Base-by-base conservation (phyloP, 1,284 basidiomycete genomes). In the Ceratobasidium theobromae region DNA sequence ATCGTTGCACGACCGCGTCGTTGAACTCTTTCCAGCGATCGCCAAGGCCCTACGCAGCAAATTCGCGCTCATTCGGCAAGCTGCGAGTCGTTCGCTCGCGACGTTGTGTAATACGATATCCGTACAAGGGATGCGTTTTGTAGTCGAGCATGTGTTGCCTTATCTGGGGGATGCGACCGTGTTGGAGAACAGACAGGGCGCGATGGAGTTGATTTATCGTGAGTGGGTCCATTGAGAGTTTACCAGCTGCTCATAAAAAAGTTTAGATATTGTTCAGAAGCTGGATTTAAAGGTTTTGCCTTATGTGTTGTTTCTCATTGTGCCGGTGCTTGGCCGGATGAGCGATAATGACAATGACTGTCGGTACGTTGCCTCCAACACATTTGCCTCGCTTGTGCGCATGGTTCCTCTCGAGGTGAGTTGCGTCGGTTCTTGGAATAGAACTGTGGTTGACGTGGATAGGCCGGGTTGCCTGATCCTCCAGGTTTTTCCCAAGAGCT, bases 361-460 rank as follows among this genome's bases (percentile, higher is more conserved):
- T 52, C 88, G 97, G 21, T 86, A 96, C 40, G 87, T 94, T 4
- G 90, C 97, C 0, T 98, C 97, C 6, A 95, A 95, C 73, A 97
- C 95, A 0, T 99, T 99, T 75, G 97, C 97, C 0, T 91, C 93
- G 1, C 80, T 99, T n/a, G 92, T 99, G 72, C 98, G 99, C 81
- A 96, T 99, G 89, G 94, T 99, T 4, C 97, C 97, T 3, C 82
- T 99, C 0, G 97, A 99, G 83, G 92, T 93, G 68, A 70, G 81
- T 72, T 16, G 14, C 5, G n/a, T n/a, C n/a, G n/a, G n/a, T n/a
- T 6, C 9, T 33, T 43, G 11, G 18, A 35, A 1, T 52, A 6
- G 16, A 48, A 1, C 11, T 5, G 18, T 66, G 12, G 28, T 53
- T 12, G 14, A 27, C 46, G 32, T 49, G 53, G n/a, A 21, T 48